phyloP scores from a whole-genome alignment of 2,329 filamentous ascomycete species.

The Colletotrichum orchidophilum region DNA sequence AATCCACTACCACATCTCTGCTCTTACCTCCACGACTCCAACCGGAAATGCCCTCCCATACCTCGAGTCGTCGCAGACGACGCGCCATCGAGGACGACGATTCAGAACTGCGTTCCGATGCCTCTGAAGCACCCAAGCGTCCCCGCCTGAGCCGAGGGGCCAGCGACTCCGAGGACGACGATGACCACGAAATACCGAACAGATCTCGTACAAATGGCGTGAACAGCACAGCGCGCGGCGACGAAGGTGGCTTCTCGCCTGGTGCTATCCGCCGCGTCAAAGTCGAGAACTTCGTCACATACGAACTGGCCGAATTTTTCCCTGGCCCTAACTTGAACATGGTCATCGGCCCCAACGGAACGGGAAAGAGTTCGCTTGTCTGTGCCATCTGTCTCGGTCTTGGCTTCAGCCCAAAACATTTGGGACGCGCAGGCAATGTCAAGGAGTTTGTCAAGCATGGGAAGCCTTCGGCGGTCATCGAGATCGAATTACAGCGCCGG shows the following conservation, averaged over 20 bases:
- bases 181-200: constrained; percentile 24
- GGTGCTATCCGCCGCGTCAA: constrained; percentile 91
- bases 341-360: constrained; percentile 99
- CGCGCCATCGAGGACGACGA: constrained; percentile 50
- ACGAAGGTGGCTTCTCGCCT: constrained; percentile 63
- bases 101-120: constrained; percentile 41
- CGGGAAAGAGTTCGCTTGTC: constrained; percentile 95
- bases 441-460: constrained; percentile 96
- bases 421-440: constrained; percentile 86
- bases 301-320: constrained; percentile 89
- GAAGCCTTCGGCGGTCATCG: constrained; percentile 78
- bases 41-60: constrained; percentile 7
- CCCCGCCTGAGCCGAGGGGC: constrained; percentile 42
- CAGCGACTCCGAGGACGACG: constrained; percentile 31
- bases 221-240: constrained; percentile 26
- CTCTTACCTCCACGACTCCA: too few species aligned
- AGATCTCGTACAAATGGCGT: constrained; percentile 20
- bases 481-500: constrained; percentile 85
- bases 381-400: constrained; percentile 95
- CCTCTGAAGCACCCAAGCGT: constrained; percentile 47
- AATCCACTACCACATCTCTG: not conserved
- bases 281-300: constrained; percentile 92
- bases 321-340: constrained; percentile 95
- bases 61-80: constrained; percentile 43
- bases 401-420: constrained; percentile 81